phyloP scores from a whole-genome alignment of 2,329 filamentous ascomycete genomes.

The Hymenoscyphus scutula region DNA sequence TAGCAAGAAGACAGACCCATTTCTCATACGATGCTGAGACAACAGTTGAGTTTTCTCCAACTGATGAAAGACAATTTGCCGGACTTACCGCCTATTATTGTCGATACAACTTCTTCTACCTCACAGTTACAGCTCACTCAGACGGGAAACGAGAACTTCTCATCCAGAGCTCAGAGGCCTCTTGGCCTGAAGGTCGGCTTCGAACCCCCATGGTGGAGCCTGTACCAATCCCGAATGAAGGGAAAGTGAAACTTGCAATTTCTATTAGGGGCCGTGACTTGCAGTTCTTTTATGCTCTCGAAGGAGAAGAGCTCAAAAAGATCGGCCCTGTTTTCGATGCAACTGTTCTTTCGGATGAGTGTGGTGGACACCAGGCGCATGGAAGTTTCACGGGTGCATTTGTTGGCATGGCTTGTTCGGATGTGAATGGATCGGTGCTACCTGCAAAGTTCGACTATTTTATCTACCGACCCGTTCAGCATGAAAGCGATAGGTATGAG shows the following conservation, averaged over 20 bases:
- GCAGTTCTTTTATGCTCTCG: conserved; percentile 57
- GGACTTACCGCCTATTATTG: conserved; percentile 62
- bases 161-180: conserved; percentile 55
- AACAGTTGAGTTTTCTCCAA: conserved; percentile 50
- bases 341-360: conserved; percentile 60
- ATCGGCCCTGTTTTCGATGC: conserved; percentile 58
- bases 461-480: conserved; percentile 47
- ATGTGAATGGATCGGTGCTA: conserved; percentile 50
- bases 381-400: conserved; percentile 65
- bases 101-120: conserved; percentile 64
- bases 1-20: conserved; percentile 54
- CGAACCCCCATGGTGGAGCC: conserved; percentile 42
- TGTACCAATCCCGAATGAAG: conserved; percentile 50
- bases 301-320: conserved; percentile 44
- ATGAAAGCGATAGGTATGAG: conserved; percentile 50
- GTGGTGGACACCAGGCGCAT: conserved; percentile 58
- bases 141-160: conserved; percentile 57
- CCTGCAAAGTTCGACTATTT: conserved; percentile 53
- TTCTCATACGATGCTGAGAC: conserved; percentile 63
- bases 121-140: conserved; percentile 55
- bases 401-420: conserved; percentile 54
- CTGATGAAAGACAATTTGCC: conserved; percentile 59
- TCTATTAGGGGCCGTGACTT: conserved; percentile 50
- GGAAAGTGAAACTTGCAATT: conserved; percentile 53
- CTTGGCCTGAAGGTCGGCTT: conserved; percentile 52